A percentile compares a stretch with the other conserved stretches of the same genome.
phyloP scores from a whole-genome alignment of 768 basidiomycete species.

The Podaxis sp. region DNA sequence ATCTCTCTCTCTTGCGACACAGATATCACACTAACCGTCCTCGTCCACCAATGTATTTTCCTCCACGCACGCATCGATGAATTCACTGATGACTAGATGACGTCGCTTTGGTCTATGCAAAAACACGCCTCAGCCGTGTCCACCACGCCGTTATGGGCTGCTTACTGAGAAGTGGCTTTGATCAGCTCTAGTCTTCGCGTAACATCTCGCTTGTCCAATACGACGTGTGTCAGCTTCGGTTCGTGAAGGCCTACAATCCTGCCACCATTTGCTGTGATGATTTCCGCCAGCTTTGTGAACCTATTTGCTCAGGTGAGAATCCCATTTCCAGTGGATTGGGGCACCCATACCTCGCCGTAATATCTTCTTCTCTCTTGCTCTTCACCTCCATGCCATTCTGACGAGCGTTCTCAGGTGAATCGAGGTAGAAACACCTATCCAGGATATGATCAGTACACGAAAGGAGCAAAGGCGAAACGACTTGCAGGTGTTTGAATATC shows the following conservation, averaged over 20 bases:
- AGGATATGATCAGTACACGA: slow-evolving; percentile 8
- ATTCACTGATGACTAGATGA: slow-evolving; percentile 76
- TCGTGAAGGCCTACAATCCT: slow-evolving; percentile 66
- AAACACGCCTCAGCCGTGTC: slow-evolving; percentile 18
- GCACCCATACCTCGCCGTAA: slow-evolving; percentile 50
- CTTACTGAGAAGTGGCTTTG: slow-evolving; percentile 70
- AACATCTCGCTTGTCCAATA: slow-evolving; percentile 81
- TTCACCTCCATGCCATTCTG: slow-evolving; percentile 62
- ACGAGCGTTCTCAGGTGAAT: slow-evolving; percentile 72
- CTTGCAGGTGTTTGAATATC: slow-evolving; percentile 85
- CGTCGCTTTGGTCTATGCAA: slow-evolving; percentile 71
- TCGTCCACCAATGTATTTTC: slow-evolving; percentile 84
- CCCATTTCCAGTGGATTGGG: neutral
- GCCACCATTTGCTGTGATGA: slow-evolving; percentile 73
- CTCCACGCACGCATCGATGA: slow-evolving; percentile 76
- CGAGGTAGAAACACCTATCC: slow-evolving; percentile 85
- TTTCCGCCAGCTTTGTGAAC: slow-evolving; percentile 47
- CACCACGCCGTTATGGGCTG: slow-evolving; percentile 14
- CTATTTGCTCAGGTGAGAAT: slow-evolving; percentile 36
- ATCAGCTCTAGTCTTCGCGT: slow-evolving; percentile 72
- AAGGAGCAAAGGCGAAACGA: slow-evolving; percentile 12
- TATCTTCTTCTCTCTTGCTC: slow-evolving; percentile 49
- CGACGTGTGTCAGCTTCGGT: slow-evolving; percentile 81
- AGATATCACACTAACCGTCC: slow-evolving; percentile 55
- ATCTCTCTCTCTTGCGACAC: neutral